Evolutionary conservation across 139 green algal species (phyloP), one percentile per base, ranked within the genome.

Genomic region (Astrephomene gubernaculifera): DNA sequence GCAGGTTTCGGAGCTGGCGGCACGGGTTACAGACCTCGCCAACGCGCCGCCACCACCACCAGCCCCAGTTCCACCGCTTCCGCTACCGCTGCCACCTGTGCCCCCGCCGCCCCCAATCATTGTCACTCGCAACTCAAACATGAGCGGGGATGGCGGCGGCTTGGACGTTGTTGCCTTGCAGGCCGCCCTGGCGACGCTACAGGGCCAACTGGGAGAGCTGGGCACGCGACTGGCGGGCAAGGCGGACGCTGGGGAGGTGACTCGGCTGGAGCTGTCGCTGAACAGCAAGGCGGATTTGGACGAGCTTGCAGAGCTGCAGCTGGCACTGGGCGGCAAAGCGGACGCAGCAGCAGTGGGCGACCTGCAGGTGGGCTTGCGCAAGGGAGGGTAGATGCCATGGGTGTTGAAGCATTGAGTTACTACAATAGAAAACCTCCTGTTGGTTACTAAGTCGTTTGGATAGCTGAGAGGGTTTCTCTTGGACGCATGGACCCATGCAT

Each of bases 281-380:
- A 86, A 86, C 44, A 43, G 44, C 65, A 86, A 86, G 65, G 79
- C 79, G 29, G 79, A 86, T 17, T 25, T 86, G 64, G 79, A 86
- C 24, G 79, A 86, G 64, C 45, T 86, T 65, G 79, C 35, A 33
- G 79, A 78, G 33, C 39, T 86, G 22, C 45, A 49, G 35, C 29
- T 54, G 35, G 79, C 65, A 36, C 65, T 86, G 65, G 79, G 44
- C 19, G 69, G 29, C 35, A 86, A 86, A 49, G 79, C 79, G 27
- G 79, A 86, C 44, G 65, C n/a, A 7, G 35, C 24, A 35, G 65
- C 79, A 39, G 33, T 86, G 45, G 65, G 27, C 0, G 35, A 86
- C n/a, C 79, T 86, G 79, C 65, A 86, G 79, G 79, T 85, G 63
- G 2, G 54, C n/a, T n/a, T n/a, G n/a, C n/a, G n/a, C n/a, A n/a